Conservation (phyloP, 1,139 yeast species). For the Blastobotrys illinoisensis region DNA sequence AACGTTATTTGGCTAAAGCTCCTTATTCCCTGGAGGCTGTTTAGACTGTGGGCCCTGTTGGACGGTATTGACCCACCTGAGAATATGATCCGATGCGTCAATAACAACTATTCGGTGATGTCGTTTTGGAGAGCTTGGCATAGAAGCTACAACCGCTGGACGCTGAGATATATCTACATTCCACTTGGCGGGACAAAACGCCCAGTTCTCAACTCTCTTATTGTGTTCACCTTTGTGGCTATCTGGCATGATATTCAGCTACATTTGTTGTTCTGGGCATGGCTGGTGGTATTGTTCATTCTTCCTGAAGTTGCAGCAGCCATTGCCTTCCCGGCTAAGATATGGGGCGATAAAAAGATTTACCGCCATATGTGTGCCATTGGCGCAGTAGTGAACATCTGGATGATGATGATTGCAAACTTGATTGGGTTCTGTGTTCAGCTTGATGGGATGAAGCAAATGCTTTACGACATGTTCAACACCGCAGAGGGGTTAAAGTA, state of each 20-base stretch:
- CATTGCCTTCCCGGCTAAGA: conserved; percentile 31
- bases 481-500: conserved; percentile 67
- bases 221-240: conserved; percentile 96
- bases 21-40: conserved; percentile 92
- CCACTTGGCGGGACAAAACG: conserved; percentile 83
- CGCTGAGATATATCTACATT: conserved; percentile 68
- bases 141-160: conserved; percentile 87
- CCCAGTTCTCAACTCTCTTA: conserved; percentile 61
- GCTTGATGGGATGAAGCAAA: conserved; percentile 66
- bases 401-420: conserved; percentile 99
- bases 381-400: conserved; percentile 85
- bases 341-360: conserved; percentile 47
- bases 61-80: conserved; percentile 97
- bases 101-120: conserved; percentile 84
- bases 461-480: conserved; percentile 65
- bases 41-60: conserved; percentile 83
- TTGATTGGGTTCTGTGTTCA: conserved; percentile 93
- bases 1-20: conserved; percentile 88
- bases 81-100: conserved; percentile 94
- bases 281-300: conserved; percentile 82
- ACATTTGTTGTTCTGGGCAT: conserved; percentile 86
- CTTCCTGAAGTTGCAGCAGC: conserved; percentile 83
- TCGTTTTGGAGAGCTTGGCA: conserved; percentile 99
- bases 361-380: conserved; percentile 75
- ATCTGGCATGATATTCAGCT: conserved; percentile 97